Percentiles rank a stretch among this genome's conserved stretches.
These are phyloP conservation scores for Leccinum aurantiacum DNA, from an alignment of 768 basidiomycete genomes.

Conservation along the genomic window DNA sequence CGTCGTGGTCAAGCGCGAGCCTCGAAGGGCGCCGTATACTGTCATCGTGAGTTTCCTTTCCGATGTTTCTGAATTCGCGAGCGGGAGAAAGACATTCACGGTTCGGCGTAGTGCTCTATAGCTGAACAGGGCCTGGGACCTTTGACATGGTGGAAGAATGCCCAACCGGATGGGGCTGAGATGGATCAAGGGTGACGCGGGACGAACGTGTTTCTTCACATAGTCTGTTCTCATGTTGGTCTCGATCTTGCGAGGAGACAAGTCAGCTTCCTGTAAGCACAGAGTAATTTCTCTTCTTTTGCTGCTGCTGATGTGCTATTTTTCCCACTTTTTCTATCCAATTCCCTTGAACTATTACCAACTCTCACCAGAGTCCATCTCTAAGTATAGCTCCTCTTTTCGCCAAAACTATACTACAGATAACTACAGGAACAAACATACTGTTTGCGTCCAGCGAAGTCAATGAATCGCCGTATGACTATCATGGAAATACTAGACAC, in stretches of 20 bases:
- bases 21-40: constrained; percentile 60
- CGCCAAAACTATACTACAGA: background rate
- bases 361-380: background rate
- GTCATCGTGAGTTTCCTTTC: constrained; percentile 56
- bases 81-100: background rate
- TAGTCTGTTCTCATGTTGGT: background rate
- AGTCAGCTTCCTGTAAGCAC: constrained; percentile 4
- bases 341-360: background rate
- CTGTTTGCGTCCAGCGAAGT: background rate
- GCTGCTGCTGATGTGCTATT: background rate
- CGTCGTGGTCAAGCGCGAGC: constrained; percentile 51
- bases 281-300: background rate
- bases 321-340: background rate
- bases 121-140: constrained; percentile 82
- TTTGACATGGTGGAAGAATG: constrained; percentile 69
- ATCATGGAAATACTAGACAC: background rate
- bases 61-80: background rate
- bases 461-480: too few species aligned
- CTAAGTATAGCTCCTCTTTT: background rate
- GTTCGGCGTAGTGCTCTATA: constrained; percentile 67
- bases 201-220: background rate
- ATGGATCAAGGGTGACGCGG: constrained; percentile 39
- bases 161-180: constrained; percentile 40
- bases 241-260: background rate
- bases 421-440: background rate